Base-by-base conservation (phyloP, 352 stramenopile species). In the Thalassiosira ordinaria region DNA sequence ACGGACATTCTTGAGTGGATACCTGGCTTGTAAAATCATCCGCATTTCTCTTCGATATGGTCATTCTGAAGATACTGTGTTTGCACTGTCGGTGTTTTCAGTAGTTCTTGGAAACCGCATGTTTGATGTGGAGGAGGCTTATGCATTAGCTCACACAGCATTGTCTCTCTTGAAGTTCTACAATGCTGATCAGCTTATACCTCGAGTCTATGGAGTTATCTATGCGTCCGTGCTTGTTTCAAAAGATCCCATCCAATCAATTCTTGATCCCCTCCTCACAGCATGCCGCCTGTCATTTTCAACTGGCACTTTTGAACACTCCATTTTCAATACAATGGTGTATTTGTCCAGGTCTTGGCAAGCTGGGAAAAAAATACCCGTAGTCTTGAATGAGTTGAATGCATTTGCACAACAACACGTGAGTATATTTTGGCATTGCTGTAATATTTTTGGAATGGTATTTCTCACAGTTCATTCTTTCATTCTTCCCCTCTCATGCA, bases 31-130 rank as follows among this genome's bases (percentile, higher is more conserved):
- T 27, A 59, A 55, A 61, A 74, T 80, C 61, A 67, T 80, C 16
- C 14, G 49, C 6, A 66, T 74, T 11, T 67, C 62, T 24, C 39
- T 80, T 11, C 37, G 74, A 47, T 44, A 68, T 57, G 71, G 71
- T 22, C 60, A 68, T 22, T 74, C 51, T n/a, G 71, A 80, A 46
- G 62, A 80, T 20, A 60, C 61, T 27, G 71, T 68, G 8, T 74
- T 68, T 66, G 71, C 61, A 7, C 16, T 74, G 14, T 35, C 61
- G 22, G 20, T 67, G 5, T 80, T 80, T 39, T 49, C 57, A 14
- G 67, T 16, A 5, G 33, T 44, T 1, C 11, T 67, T 7, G 29
- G 41, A 9, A 68, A 73, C n/a, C n/a, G 47, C 20, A 22, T 69
- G 6, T 13, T 51, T 41, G 61, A 80, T 39, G 7, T 39, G 13